Base-by-base conservation (phyloP, 2,329 filamentous ascomycete genomes). In the Venturia asperata region DNA sequence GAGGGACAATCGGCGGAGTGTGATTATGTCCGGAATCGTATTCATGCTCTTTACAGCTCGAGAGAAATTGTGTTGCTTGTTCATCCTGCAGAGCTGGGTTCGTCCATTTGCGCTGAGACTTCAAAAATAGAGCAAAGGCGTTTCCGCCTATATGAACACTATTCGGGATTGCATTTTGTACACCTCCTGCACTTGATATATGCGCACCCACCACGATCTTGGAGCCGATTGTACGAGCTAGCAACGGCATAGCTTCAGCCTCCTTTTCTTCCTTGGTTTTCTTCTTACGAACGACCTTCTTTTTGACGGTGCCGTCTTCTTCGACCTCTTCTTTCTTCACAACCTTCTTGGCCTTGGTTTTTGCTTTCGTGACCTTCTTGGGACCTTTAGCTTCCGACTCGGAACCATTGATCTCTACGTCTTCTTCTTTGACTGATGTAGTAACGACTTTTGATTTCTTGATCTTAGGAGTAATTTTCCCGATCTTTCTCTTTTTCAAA, bases 81-180 rank as follows among this genome's bases (percentile, higher is more conserved):
- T 89, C 86, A 47, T 85, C 77, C 34, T 88, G 82, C 5, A 99
- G 81, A 0, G 90, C 84, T 10, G 92, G 91, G 71, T 89, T 95
- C 37, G 85, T 82, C 94, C 94, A 99, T 79, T 96, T 97, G 65
- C 92, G 87, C 76, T 99, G 94, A 0, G 91, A 96, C 75, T 97
- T 97, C 70, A 99, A 83, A 78, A 99, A 99, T 24, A 97, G 81
- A 4, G 94, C 94, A 70, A 97, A 96, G 11, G 92, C 86, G 74
- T 97, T 99, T 68, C 89, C 92, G 64, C 83, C 92, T 68, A 96
- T 92, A 62, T 91, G 84, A 1, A 87, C 74, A 56, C 89, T 85
- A 70, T 96, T 96, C 27, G 82, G 80, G 66, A 97, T 82, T 0
- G 92, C 84, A 75, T 97, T 97, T 66, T 97, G 92, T 0, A 97